Base-by-base conservation (phyloP, 164 flowering plant genomes). In the Saururus chinensis region DNA sequence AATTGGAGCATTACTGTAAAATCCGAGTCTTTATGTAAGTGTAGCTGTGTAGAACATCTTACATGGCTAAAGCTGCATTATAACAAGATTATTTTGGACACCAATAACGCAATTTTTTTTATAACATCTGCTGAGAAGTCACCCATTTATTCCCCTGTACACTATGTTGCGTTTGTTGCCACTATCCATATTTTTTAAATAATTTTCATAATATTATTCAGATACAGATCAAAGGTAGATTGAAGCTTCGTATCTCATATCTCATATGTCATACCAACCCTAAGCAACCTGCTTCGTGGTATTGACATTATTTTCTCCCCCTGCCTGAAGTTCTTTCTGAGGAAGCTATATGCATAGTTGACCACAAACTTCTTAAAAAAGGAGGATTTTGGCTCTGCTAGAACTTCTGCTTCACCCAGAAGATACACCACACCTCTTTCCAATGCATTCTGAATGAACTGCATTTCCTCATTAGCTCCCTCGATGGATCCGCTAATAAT, bases 241-340 rank as follows among this genome's bases (percentile, higher is more conserved):
- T 49, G 56, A 19, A 21, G 41, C 14, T 51, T 22, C n/a, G 22
- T 8, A 22, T 55, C 60, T 66, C 61, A 76, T 57, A 85, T 70
- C 71, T 89, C 92, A 51, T 84, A 86, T 17, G 84, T 79, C 90
- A 86, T 84, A 56, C 96, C 96, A 56, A 89, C 96, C 69, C 76
- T 75, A 25, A 89, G 81, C 60, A 89, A 76, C 70, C 76, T 79
- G n/a, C 60, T 57, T 10, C 60, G 63, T n/a, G 96, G 96, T 21
- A 89, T 79, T 4, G 64, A 78, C 73, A 85, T 45, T 0, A 75
- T 53, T 58, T 75, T 76, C 42, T 79, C 85, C 10, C 82, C 84
- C 71, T 81, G 75, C 66, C 89, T 75, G 73, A 78, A 77, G 68
- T 83, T 87, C 57, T 73, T 85, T 71, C 84, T 73, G 55, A 87